These are phyloP conservation scores for Cystobasidium onofrii DNA, from an alignment of 768 basidiomycete genomes.

Conservation along the genomic window DNA sequence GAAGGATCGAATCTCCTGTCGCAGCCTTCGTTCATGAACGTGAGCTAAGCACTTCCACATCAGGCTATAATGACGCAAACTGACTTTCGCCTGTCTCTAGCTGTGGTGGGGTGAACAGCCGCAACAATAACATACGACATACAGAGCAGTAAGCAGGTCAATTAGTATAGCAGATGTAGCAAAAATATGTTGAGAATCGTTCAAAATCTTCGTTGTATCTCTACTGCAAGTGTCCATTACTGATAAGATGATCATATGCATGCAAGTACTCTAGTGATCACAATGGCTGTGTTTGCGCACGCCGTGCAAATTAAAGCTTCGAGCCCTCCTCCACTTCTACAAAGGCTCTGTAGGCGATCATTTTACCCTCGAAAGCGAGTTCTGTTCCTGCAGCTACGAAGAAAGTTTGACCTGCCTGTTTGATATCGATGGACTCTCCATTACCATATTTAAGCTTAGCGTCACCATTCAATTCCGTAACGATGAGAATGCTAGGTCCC, in stretches of 20 bases:
- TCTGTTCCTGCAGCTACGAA: slow-evolving; percentile 68
- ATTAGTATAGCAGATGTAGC: too few relatives aligned
- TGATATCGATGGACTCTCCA: slow-evolving; percentile 46
- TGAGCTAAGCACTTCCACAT: background rate
- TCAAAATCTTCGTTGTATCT: background rate
- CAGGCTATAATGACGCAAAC: background rate
- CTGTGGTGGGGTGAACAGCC: slow-evolving; percentile 1
- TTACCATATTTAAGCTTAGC: slow-evolving; percentile 34
- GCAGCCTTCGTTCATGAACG: slow-evolving; percentile 7
- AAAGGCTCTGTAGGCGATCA: slow-evolving; percentile 64
- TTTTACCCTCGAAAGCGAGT: slow-evolving; percentile 51
- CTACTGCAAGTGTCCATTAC: background rate
- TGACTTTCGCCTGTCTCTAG: background rate
- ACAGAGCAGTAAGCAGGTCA: background rate
- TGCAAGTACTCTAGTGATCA: background rate
- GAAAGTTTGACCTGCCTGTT: slow-evolving; percentile 63
- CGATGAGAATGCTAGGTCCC: slow-evolving; percentile 78
- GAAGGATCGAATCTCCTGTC: slow-evolving; percentile 7
- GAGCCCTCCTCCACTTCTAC: slow-evolving; percentile 44
- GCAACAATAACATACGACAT: background rate
- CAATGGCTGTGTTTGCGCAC: background rate
- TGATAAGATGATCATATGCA: background rate
- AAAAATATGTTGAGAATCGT: background rate
- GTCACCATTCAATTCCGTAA: slow-evolving; percentile 51
- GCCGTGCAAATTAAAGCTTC: background rate